phyloP scores from a whole-genome alignment of 306 rosid genomes.

The Vachellia collinsii region DNA sequence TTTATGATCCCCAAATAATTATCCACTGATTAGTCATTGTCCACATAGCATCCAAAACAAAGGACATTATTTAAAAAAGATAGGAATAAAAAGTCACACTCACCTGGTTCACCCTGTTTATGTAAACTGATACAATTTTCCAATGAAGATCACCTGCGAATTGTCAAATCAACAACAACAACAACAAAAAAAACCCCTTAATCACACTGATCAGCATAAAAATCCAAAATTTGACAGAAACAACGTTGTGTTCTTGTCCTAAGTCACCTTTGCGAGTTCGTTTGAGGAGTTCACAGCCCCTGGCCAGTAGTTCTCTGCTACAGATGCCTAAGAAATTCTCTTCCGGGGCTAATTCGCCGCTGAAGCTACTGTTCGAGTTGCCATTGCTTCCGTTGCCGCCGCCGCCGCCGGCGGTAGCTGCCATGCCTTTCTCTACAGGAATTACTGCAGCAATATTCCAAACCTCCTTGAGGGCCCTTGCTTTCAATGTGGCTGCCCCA shows the following conservation, averaged over 20 bases:
- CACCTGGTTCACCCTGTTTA: slow-evolving; percentile 83
- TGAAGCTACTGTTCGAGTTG: slow-evolving; percentile 59
- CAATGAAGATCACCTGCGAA: slow-evolving; percentile 93
- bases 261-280: slow-evolving; percentile 81
- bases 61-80: not conserved
- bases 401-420: slow-evolving; percentile 14
- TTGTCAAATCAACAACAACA: slow-evolving; percentile 17
- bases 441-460: slow-evolving; percentile 91
- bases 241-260: not conserved
- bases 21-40: slow-evolving; percentile 35
- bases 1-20: slow-evolving; percentile 60
- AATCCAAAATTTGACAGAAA: not conserved
- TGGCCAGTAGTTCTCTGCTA: slow-evolving; percentile 69
- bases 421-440: slow-evolving; percentile 72
- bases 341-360: slow-evolving; percentile 70
- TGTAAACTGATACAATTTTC: slow-evolving; percentile 91
- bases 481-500: slow-evolving; percentile 96
- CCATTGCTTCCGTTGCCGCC: slow-evolving; percentile 47
- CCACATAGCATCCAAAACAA: slow-evolving; percentile 6
- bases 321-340: slow-evolving; percentile 80
- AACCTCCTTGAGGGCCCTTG: slow-evolving; percentile 90
- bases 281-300: slow-evolving; percentile 87
- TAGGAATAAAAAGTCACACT: slow-evolving; percentile 31
- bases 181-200: not conserved
- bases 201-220: slow-evolving; percentile 4